Evolutionary conservation across 1,284 basidiomycete species (phyloP), one percentile per base, ranked within the genome.

Genomic region (Cystobasidiaceae sp.): DNA sequence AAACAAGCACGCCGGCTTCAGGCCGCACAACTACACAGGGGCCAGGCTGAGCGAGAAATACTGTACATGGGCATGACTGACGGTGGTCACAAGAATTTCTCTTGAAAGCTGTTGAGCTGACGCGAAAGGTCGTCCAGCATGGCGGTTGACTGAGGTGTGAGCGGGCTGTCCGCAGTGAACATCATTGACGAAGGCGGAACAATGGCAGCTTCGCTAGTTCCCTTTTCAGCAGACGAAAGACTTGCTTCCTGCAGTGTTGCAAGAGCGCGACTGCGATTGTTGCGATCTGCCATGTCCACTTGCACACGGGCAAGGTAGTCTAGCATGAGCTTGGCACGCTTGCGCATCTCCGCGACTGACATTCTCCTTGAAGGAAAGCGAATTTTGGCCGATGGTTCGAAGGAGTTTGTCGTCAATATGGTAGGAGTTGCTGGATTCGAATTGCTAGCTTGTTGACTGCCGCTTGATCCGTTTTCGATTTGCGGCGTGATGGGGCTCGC

Each of bases 331-430:
- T 91, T 82, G 21, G 96, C 91, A 21, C 94, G 85, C 79, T 97
- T 97, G 76, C 92, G 89, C 91, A 98, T 96, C 75, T 98, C 94
- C 19, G 86, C 87, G 25, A 94, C 86, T 71, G 93, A 96, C 83
- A 88, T 92, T 56, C 94, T 83, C 77, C 96, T 94, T 69, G 85
- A 84, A 0, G 94, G 94, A 86, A 91, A 98, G 72, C 90, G 89
- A 65, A 97, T 88, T 76, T 91, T 89, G 25, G 93, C 90, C 1
- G 92, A 89, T 43, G 90, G 82, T 76, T 97, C 93, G 70, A 85
- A 74, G 51, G 30, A 71, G 17, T n/a, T 48, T 33, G 37, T 55
- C 19, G 41, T 32, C 1, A 45, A 27, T n/a, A 50, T 44, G 13
- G 51, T 21, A 21, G 51, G 43, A 23, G 52, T 45, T 9, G 52